Percentiles rank a stretch among this genome's conserved stretches.
These are phyloP conservation scores for Venturia effusa DNA, from an alignment of 2,329 filamentous ascomycete species.

Conservation along the genomic window DNA sequence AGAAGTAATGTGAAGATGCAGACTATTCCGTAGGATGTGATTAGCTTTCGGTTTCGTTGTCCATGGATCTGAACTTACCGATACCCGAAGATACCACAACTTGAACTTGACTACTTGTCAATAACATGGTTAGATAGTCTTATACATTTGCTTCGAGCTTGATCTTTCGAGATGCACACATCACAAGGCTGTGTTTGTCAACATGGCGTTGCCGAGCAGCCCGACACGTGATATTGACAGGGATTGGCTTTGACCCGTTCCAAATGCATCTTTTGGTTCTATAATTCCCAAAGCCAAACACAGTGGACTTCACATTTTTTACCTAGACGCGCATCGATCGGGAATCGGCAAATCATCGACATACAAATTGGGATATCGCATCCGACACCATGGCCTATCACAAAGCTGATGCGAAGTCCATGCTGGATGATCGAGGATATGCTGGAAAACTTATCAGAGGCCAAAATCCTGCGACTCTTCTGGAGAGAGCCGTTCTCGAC, in stretches of 20 bases:
- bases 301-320: not conserved
- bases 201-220: not conserved
- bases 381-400: constrained; percentile 38
- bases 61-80: constrained; percentile 34
- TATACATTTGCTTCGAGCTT: not conserved
- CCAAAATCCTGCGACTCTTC: constrained; percentile 86
- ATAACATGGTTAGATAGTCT: constrained; percentile 39
- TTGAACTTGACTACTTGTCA: constrained; percentile 61
- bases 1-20: constrained; percentile 68
- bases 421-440: constrained; percentile 87
- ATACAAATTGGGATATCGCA: constrained; percentile 8
- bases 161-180: not conserved
- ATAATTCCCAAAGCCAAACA: not conserved
- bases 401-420: constrained; percentile 62
- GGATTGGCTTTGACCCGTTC: not conserved
- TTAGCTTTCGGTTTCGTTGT: not conserved
- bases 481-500: constrained; percentile 92
- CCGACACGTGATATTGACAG: not conserved
- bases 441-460: constrained; percentile 68
- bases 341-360: constrained; percentile 22
- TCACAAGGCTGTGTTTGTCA: not conserved
- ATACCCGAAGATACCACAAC: constrained; percentile 53
- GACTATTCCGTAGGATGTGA: constrained; percentile 25
- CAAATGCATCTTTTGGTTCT: not conserved
- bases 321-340: not conserved